Evolutionary conservation across 768 basidiomycete species (phyloP), one percentile per base, ranked within the genome.

Genomic region (Cystoderma amianthinum): DNA sequence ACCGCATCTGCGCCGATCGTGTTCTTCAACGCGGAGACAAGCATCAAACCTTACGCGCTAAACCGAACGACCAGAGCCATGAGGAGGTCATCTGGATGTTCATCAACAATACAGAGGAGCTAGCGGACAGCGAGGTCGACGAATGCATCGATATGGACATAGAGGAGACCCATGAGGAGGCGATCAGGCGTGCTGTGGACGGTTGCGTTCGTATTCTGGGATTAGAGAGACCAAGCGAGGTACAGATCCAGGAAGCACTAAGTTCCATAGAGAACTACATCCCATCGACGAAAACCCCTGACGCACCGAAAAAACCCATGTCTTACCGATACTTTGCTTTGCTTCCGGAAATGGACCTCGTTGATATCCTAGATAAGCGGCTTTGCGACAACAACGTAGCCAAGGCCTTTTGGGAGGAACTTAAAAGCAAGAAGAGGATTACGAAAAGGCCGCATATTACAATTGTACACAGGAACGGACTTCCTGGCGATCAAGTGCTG

Each of bases 21-120:
- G 71, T 99, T 41, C 52, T 74, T 4, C 44, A 48, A 12, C 83
- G 96, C 3, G 96, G 95, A 0, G 74, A 78, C 3, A 87, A 85
- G 47, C 96, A 99, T 64, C 86, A 97, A 57, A 75, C 77, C 0
- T 75, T 99, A 1, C 78, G 72, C 25, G 80, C 82, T 0, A 78
- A 82, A 47, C 39, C 41, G 3, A 42, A 56, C 12, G 56, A 61
- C 13, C 74, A 71, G 41, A 51, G 60, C 19, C 88, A 98, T 60
- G 93, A 96, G 59, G 68, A 76, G 4, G 76, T 94, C 15, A 59
- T 98, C n/a, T 81, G 82, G 79, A 69, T 67, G 61, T 98, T 99
- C 64, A 62, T 98, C 40, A 65, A 62, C 18, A 47, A 62, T n/a
- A 58, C 67, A 0, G 78, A 93, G 48, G 71, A 76, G 48, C 79